These are phyloP conservation scores for Termitomyces sp. DNA, from an alignment of 768 basidiomycete species.

Conservation along the genomic window DNA sequence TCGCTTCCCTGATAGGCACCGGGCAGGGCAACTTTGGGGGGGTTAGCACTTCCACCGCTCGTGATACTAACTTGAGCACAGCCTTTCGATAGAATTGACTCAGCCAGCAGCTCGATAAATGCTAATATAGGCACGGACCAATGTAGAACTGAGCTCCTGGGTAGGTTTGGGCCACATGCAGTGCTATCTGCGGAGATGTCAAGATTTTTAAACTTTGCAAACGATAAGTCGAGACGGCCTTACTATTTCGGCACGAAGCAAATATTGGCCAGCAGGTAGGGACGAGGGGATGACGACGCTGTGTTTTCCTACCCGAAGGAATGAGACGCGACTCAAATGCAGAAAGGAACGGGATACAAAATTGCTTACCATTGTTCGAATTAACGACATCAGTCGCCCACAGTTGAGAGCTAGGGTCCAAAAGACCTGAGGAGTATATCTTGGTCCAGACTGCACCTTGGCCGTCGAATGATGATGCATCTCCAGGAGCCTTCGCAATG, in stretches of 20 bases:
- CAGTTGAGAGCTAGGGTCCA: slow-evolving; percentile 25
- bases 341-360: not conserved
- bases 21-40: slow-evolving; percentile 43
- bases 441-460: slow-evolving; percentile 50
- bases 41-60: slow-evolving; percentile 38
- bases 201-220: not conserved
- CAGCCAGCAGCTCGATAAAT: not conserved
- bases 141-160: slow-evolving; percentile 49
- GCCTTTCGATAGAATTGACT: slow-evolving; percentile 17
- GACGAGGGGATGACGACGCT: slow-evolving; percentile 36
- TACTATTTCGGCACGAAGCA: slow-evolving; percentile 45
- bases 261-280: slow-evolving; percentile 45
- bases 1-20: slow-evolving; percentile 41
- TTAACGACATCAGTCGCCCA: slow-evolving; percentile 52
- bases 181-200: slow-evolving; percentile 18
- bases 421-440: slow-evolving; percentile 43
- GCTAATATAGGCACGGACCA: slow-evolving; percentile 16
- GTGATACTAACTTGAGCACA: slow-evolving; percentile 47
- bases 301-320: slow-evolving; percentile 20
- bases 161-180: slow-evolving; percentile 36
- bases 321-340: not conserved
- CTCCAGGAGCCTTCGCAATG: slow-evolving; percentile 43
- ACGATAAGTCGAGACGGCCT: slow-evolving; percentile 8
- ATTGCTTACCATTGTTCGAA: slow-evolving; percentile 28
- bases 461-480: slow-evolving; percentile 39